Evolutionary conservation across 1,139 yeast species (phyloP).

Genomic region (Candida sojae): DNA sequence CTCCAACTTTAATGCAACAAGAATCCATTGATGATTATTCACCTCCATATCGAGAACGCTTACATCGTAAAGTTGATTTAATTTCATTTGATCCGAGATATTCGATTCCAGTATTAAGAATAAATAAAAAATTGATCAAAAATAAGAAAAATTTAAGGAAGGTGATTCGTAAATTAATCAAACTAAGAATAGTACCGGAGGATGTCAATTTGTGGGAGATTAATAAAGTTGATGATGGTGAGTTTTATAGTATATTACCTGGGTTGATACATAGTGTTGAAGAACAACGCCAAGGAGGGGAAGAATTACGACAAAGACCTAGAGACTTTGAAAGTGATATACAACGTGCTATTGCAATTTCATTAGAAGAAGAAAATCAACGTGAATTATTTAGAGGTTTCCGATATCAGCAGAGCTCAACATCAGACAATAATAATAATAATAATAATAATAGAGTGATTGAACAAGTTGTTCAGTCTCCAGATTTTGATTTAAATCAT

Average conservation of each 20-base stretch:
- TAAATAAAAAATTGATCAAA: conserved; percentile 33
- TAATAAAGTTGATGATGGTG: conserved; percentile 39
- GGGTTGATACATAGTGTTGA: conserved; percentile 19
- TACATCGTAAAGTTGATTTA: conserved; percentile 38
- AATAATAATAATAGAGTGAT: conserved; percentile 1
- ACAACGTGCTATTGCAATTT: conserved; percentile 12
- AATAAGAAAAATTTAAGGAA: conserved; percentile 26
- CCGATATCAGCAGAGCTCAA: conserved; percentile 7
- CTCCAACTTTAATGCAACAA: background rate
- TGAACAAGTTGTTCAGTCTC: conserved; percentile 5
- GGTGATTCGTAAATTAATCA: conserved; percentile 28
- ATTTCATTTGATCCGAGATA: conserved; percentile 45
- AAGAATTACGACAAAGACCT: conserved; percentile 2
- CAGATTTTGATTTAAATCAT: conserved; percentile 5
- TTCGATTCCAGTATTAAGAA: conserved; percentile 35
- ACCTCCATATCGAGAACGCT: conserved; percentile 41
- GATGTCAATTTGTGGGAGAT: conserved; percentile 39
- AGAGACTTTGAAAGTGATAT: conserved; percentile 10
- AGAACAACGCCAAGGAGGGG: conserved; percentile 8
- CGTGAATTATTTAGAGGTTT: conserved; percentile 11
- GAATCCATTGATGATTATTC: conserved; percentile 21
- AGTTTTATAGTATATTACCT: conserved; percentile 37
- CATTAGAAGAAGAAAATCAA: conserved; percentile 13
- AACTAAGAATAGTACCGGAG: conserved; percentile 32
- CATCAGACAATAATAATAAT: background rate